Evolutionary conservation across 176 grass and related monocot genomes (phyloP).

Genomic region (Otatea glauca): DNA sequence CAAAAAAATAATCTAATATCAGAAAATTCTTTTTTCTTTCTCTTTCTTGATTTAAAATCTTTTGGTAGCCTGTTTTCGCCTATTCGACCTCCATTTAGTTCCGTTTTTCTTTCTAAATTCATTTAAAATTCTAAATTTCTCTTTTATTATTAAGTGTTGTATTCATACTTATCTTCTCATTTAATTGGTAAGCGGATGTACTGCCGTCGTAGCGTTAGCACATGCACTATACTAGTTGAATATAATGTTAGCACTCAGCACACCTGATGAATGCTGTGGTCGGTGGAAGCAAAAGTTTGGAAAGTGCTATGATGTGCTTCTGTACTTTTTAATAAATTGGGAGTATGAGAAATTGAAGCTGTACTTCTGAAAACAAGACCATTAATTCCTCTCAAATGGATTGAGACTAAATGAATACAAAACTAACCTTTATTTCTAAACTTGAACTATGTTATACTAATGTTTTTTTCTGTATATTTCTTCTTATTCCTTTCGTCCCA

Average conservation of each 20-base stretch:
- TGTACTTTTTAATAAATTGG: background rate
- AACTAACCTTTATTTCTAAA: background rate
- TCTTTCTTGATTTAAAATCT: too few relatives aligned
- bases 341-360: background rate
- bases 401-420: background rate
- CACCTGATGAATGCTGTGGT: background rate
- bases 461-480: background rate
- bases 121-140: too few relatives aligned
- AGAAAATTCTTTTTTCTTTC: too few relatives aligned
- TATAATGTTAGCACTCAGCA: background rate
- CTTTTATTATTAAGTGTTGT: too few relatives aligned
- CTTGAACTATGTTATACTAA: background rate
- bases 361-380: background rate
- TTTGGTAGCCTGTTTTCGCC: too few relatives aligned
- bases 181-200: too few relatives aligned
- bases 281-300: background rate
- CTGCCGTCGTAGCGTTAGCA: too few relatives aligned
- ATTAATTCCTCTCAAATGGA: background rate
- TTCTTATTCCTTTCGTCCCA: constrained; percentile 27
- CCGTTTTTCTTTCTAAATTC: too few relatives aligned
- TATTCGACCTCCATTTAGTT: too few relatives aligned
- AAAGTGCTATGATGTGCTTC: background rate
- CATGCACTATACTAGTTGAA: too few relatives aligned
- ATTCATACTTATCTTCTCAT: too few relatives aligned
- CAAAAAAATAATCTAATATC: too few relatives aligned